A percentile compares a stretch with the other conserved stretches of the same genome.
phyloP scores from a whole-genome alignment of 108 stramenopile genomes.

The Skeletonema menzelii region DNA sequence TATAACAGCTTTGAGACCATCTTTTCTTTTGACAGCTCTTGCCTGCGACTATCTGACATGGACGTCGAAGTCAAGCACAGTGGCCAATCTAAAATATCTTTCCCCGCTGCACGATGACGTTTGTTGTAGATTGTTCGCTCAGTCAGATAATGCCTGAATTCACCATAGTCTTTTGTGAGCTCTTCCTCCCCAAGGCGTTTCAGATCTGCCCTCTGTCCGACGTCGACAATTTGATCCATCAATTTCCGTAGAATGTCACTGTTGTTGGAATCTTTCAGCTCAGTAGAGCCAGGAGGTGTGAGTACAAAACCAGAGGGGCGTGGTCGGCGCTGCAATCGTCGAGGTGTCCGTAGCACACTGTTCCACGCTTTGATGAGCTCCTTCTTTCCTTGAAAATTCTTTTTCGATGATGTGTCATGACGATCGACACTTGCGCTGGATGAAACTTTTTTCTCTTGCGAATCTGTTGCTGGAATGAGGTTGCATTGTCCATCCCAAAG shows the following conservation, averaged over 20 bases:
- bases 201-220: constrained; percentile 69
- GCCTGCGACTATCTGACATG: constrained; percentile 56
- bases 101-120: not conserved
- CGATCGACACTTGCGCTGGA: not conserved
- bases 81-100: constrained; percentile 61
- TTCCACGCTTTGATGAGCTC: constrained; percentile 86
- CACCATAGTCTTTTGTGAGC: constrained; percentile 69
- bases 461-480: constrained; percentile 34
- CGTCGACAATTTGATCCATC: constrained; percentile 78
- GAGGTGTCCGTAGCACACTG: constrained; percentile 77
- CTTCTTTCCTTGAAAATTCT: constrained; percentile 64
- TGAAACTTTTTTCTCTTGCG: not conserved
- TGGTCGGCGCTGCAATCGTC: constrained; percentile 11
- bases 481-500: constrained; percentile 83
- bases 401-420: constrained; percentile 16
- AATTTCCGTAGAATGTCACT: constrained; percentile 78
- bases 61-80: constrained; percentile 67
- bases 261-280: constrained; percentile 51
- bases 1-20: constrained; percentile 74
- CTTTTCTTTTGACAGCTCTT: constrained; percentile 84
- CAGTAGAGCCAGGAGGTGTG: constrained; percentile 2
- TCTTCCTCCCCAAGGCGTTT: constrained; percentile 76
- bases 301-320: constrained; percentile 7
- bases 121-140: constrained; percentile 53
- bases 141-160: constrained; percentile 81